Base-by-base conservation (phyloP, 176 grass and related monocot genomes). In the Areca catechu region DNA sequence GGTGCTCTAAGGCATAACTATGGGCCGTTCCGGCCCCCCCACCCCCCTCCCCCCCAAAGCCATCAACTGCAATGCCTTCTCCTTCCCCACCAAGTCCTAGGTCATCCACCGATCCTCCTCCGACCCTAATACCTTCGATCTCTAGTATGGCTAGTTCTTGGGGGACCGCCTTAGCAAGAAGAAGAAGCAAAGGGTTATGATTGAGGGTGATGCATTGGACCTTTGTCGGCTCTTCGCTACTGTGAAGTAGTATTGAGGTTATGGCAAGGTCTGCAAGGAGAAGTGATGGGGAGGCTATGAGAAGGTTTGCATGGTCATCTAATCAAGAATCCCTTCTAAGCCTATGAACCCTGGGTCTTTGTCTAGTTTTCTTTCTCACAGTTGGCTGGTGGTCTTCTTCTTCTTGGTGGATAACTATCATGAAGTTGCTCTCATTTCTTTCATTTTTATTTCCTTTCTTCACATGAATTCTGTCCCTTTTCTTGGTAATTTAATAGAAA, bases 221-320 rank as follows among this genome's bases (percentile, higher is more conserved):
- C 86, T 95, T 52, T 95, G 86, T 77, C 74, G 74, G 57, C 75
- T 95, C 3, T 95, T 90, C 70, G 82, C 90, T 22, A 79, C 83
- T 1, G 80, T 87, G n/a, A 90, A 90, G 69, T 60, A 86, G 6
- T 95, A 84, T 6, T 80, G 91, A 0, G 91, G 83, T 5, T 95
- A 90, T 48, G 74, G 86, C 20, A 71, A 68, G 3, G 74, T 85
- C 20, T 86, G 74, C 43, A 22, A 49, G 9, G 81, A 76, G 9
- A 84, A 76, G 52, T 76, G 66, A 20, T 95, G 90, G 74, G 80
- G 48, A 4, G 86, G 0, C 27, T 29, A 29, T 6, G 4, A 29
- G 1, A 29, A 29, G 27, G 27, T 29, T 6, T 29, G 5, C 27
- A 29, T 1, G 27, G 27, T 29, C 27, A 29, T 29, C 27, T 29